Percentiles rank a stretch among this genome's conserved stretches.
Evolutionary conservation across 2,329 filamentous ascomycete species (phyloP).

Genomic region (Teratosphaeria pseudoeucalypti): DNA sequence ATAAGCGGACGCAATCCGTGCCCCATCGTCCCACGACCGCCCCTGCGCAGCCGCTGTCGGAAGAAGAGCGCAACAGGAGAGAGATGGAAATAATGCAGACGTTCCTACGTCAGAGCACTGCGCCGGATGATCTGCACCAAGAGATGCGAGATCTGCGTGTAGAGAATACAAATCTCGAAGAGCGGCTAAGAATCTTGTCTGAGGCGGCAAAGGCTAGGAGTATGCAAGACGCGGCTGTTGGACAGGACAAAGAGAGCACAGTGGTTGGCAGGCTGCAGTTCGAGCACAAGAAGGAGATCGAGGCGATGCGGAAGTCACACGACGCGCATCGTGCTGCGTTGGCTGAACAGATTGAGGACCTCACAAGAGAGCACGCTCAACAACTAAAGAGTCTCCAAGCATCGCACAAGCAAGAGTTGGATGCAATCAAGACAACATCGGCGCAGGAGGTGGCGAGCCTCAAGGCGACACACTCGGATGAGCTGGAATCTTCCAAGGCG

Average conservation of each 20-base stretch:
- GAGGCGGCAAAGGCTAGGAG: slow-evolving; percentile 5
- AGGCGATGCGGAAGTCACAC: not conserved
- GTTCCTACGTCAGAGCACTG: slow-evolving; percentile 17
- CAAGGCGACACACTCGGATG: slow-evolving; percentile 1
- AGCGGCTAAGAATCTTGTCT: slow-evolving; percentile 11
- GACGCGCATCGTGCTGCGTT: not conserved
- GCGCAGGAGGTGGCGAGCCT: slow-evolving; percentile 1
- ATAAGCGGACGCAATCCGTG: slow-evolving; percentile 14
- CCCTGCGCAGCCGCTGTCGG: slow-evolving; percentile 6
- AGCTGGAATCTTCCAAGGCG: slow-evolving; percentile 9
- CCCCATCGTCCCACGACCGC: slow-evolving; percentile 10
- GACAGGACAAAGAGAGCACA: slow-evolving; percentile 5
- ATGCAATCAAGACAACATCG: not conserved
- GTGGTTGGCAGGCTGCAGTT: not conserved
- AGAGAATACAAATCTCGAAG: slow-evolving; percentile 12
- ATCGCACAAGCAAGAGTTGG: not conserved
- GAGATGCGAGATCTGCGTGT: slow-evolving; percentile 17
- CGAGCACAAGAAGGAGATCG: slow-evolving; percentile 2
- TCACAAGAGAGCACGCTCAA: not conserved
- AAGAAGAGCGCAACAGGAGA: slow-evolving; percentile 13
- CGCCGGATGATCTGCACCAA: slow-evolving; percentile 13
- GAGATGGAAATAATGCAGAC: slow-evolving; percentile 21
- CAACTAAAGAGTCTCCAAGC: not conserved
- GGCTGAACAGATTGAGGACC: not conserved
- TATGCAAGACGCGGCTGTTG: slow-evolving; percentile 2